phyloP scores from a whole-genome alignment of 164 flowering plant genomes.

The Santalum album region DNA sequence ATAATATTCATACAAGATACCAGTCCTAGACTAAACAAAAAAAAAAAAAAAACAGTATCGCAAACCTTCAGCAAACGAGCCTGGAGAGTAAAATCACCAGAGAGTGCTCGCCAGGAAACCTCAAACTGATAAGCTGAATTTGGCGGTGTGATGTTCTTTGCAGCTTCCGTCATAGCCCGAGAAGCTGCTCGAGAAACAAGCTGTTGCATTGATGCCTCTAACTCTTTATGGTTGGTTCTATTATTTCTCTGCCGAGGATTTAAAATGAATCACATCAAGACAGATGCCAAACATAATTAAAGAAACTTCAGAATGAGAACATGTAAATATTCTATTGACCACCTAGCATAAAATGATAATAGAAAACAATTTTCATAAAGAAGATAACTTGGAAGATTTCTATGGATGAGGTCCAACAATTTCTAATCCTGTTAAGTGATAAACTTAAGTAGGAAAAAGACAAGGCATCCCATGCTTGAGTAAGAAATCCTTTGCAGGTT shows the following conservation, averaged over 20 bases:
- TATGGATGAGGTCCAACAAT: too few species aligned
- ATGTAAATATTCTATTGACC: too few species aligned
- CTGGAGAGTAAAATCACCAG: constrained; percentile 63
- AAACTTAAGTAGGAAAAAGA: too few species aligned
- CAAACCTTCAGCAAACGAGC: constrained; percentile 68
- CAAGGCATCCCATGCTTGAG: too few species aligned
- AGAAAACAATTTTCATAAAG: too few species aligned
- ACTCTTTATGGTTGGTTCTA: constrained; percentile 26
- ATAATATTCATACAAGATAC: not conserved
- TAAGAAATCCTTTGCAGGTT: too few species aligned
- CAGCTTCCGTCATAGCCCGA: constrained; percentile 57
- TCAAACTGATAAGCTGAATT: constrained; percentile 90
- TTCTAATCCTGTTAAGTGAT: too few species aligned
- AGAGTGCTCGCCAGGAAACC: constrained; percentile 73
- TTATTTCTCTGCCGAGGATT: constrained; percentile 41
- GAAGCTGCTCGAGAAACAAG: constrained; percentile 88
- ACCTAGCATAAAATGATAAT: too few species aligned
- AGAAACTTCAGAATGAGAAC: too few species aligned
- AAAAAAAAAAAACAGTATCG: not conserved
- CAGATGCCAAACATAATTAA: too few species aligned
- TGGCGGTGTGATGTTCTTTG: constrained; percentile 60
- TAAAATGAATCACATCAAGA: too few species aligned
- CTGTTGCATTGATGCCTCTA: constrained; percentile 57
- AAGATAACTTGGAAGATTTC: too few species aligned
- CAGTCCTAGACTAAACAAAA: not conserved